Base-by-base conservation (phyloP, 1,284 basidiomycete genomes). In the Athelia psychrophila region DNA sequence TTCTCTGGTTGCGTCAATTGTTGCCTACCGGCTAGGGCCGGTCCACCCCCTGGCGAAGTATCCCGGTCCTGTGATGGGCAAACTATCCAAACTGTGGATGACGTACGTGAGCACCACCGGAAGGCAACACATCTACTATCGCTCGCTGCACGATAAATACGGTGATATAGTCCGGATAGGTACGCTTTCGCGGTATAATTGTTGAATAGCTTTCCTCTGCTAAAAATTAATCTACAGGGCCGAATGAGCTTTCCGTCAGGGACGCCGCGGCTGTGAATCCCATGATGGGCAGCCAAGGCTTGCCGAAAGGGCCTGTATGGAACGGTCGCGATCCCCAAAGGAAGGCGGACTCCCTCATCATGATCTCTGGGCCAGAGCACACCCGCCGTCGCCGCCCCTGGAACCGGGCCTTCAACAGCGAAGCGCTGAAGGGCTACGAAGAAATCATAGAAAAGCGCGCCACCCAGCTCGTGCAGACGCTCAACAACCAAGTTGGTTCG, bases 301-400 rank as follows among this genome's bases (percentile, higher is more conserved):
- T 73, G 10, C 69, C 70, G 2, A 74, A 74, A 52, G 70, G 72
- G 51, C 72, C 72, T 71, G 65, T 71, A 50, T 67, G 68, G 65
- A 67, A 67, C 22, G 65, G 65, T 2, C 67, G 65, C n/a, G 56
- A 60, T 57, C 57, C 61, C 15, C 66, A 60, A 44, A 65, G 57
- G 54, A 58, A 63, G 42, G n/a, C 44, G 22, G 24, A 48, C 4
- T 53, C 23, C 27, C 33, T 25, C 45, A 55, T 44, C 27, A 24
- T 10, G 38, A 18, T n/a, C 5, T 19, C n/a, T n/a, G 22, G 22
- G 10, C 8, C 38, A 5, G 54, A 49, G 6, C 54, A 55, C 35
- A 44, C 48, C 4, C 32, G 44, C 13, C 19, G 54, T 5, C 46
- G 52, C 16, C 25, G 40, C 12, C 30, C 45, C 44, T 66, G 64